Evolutionary conservation across 306 rosid species (phyloP), one percentile per base, ranked within the genome.

Genomic region (Citrullus mucosospermus): DNA sequence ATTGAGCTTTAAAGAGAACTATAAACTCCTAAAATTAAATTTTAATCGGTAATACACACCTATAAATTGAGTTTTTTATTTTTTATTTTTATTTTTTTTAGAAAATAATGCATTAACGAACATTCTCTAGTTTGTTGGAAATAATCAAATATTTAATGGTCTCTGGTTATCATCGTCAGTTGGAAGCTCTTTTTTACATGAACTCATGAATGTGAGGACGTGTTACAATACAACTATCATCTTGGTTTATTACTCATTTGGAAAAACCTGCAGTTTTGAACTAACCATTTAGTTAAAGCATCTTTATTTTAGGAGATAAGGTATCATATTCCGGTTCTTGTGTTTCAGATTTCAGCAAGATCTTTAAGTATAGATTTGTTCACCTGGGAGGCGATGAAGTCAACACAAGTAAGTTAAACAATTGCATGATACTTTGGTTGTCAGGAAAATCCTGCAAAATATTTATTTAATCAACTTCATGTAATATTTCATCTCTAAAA

Each of bases 321-420:
- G 9, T 73, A 25, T 15, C 38, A 51, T 51, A 30, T 20, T 66
- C 1, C 41, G 44, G 39, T 71, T 71, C 54, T 32, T 34, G 38
- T 72, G 51, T 84, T 84, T 66, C 86, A 85, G 86, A 82, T 79
- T 82, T 85, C 76, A 82, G 86, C 44, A 85, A 85, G 84, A 69
- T 85, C 82, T 85, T 85, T 46, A 85, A 82, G 18, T 85, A 82
- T 56, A 85, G 69, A 75, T 85, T 85, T 63, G 78, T 85, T 34
- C 88, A 85, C 82, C 75, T 85, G 84, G 88, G 88, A 82, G 88
- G 88, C 30, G 88, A 85, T 22, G 88, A 85, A 78, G 88, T 85
- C 74, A 25, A 85, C 65, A 78, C 88, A 78, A 59, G 88, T 85
- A 83, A 85, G 85, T 81, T 62, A 6, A n/a, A 75, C 6, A 20